A percentile compares a stretch with the other conserved stretches of the same genome.
These are phyloP conservation scores for Plasmodium ovale DNA, from an alignment of 169 alveolate genomes.

Conservation along the genomic window DNA sequence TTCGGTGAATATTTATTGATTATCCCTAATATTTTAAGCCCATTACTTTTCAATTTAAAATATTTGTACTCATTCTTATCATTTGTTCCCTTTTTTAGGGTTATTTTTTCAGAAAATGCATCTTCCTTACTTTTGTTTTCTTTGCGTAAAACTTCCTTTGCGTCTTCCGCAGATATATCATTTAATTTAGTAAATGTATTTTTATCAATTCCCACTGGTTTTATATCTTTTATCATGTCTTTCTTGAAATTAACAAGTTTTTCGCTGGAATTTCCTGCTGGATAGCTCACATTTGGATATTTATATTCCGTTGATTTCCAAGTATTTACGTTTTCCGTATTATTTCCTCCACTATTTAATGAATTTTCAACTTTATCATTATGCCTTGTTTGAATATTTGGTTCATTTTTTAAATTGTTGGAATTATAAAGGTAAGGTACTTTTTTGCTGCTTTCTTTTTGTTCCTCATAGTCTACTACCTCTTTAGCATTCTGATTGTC, in stretches of 20 bases:
- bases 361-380: neutral
- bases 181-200: slow-evolving; percentile 15
- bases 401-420: neutral
- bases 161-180: slow-evolving; percentile 13
- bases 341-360: slow-evolving; percentile 1
- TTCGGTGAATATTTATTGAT: slow-evolving; percentile 69
- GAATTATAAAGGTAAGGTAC: slow-evolving; percentile 6
- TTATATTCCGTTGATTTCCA: slow-evolving; percentile 11
- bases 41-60: slow-evolving; percentile 72
- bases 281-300: slow-evolving; percentile 1
- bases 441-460: slow-evolving; percentile 10
- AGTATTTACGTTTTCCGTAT: neutral
- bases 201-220: slow-evolving; percentile 39
- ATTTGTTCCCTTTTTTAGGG: slow-evolving; percentile 47
- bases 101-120: slow-evolving; percentile 35
- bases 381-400: neutral
- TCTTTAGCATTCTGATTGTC: slow-evolving; percentile 7
- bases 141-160: slow-evolving; percentile 10
- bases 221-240: slow-evolving; percentile 13
- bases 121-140: slow-evolving; percentile 27
- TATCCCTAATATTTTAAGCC: slow-evolving; percentile 70
- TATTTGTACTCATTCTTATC: slow-evolving; percentile 56
- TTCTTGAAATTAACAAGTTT: slow-evolving; percentile 8
- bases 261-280: neutral
- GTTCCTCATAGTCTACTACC: neutral